Evolutionary conservation across 345 rosid species (phyloP).

Genomic region (Moricandia arvensis): DNA sequence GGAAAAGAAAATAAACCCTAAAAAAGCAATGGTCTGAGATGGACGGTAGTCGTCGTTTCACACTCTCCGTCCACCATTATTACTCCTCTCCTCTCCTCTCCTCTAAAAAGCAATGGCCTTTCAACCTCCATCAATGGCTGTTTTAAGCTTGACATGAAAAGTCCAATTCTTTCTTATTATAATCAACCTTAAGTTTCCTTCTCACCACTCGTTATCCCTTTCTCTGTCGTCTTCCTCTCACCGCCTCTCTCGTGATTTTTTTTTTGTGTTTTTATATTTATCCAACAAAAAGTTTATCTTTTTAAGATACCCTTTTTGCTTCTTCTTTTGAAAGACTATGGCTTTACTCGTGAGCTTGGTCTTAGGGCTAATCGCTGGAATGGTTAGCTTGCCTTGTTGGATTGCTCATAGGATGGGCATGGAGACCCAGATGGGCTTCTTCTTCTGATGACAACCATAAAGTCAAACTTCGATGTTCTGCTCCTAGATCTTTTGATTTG

Average conservation of each 20-base stretch:
- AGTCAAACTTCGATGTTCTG: slow-evolving; percentile 32
- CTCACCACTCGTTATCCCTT: slow-evolving; percentile 28
- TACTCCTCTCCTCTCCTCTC: background rate
- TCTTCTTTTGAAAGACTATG: slow-evolving; percentile 11
- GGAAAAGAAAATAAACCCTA: slow-evolving; percentile 22
- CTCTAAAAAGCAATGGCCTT: slow-evolving; percentile 23
- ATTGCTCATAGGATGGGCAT: slow-evolving; percentile 56
- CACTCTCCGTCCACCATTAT: slow-evolving; percentile 32
- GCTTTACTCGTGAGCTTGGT: slow-evolving; percentile 34
- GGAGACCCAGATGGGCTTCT: slow-evolving; percentile 66
- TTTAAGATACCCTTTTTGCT: slow-evolving; percentile 3
- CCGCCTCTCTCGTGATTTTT: slow-evolving; percentile 25
- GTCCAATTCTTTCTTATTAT: background rate
- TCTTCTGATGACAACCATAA: background rate
- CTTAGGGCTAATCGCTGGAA: slow-evolving; percentile 34
- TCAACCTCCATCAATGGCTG: slow-evolving; percentile 30
- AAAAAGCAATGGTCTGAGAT: slow-evolving; percentile 19
- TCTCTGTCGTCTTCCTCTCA: slow-evolving; percentile 38
- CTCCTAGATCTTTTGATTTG: slow-evolving; percentile 43
- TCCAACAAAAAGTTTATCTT: slow-evolving; percentile 12
- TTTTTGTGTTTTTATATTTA: background rate
- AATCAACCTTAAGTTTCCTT: slow-evolving; percentile 3
- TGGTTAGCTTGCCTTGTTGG: slow-evolving; percentile 65
- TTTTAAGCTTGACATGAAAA: background rate
- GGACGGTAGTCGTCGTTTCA: slow-evolving; percentile 41